Conservation (phyloP, 352 stramenopile species). For the Pythium aphanidermatum region DNA sequence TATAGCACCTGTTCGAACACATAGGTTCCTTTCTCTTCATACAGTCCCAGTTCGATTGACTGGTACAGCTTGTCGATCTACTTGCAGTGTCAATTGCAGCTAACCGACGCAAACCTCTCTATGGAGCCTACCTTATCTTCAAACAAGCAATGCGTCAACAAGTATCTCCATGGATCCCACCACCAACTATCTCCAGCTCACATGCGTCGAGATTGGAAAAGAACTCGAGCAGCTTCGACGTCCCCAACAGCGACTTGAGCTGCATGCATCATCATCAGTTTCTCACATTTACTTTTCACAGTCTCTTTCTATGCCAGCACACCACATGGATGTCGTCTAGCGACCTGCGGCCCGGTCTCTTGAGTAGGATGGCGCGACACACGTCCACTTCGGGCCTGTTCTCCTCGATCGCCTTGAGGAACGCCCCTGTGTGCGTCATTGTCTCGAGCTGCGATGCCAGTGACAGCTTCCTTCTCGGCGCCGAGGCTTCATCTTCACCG, state of each 20-base stretch:
- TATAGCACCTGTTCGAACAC: conserved; percentile 43
- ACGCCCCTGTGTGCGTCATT: conserved; percentile 21
- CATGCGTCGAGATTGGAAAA: conserved; percentile 76
- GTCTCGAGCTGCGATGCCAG: conserved; percentile 24
- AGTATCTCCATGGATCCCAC: too few relatives aligned
- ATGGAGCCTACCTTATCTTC: neutral
- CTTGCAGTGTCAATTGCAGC: neutral
- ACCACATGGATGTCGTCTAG: conserved; percentile 73
- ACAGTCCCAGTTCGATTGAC: conserved; percentile 46
- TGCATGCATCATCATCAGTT: too few relatives aligned
- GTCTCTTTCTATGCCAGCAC: too few relatives aligned
- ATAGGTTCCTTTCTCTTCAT: conserved; percentile 35
- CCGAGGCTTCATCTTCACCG: neutral
- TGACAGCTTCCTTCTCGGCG: conserved; percentile 16
- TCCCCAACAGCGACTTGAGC: conserved; percentile 69
- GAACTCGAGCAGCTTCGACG: conserved; percentile 73
- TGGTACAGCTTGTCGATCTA: conserved; percentile 75
- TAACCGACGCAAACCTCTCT: neutral
- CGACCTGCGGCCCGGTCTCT: conserved; percentile 41
- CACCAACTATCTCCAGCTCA: too few relatives aligned
- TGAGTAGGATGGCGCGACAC: conserved; percentile 51
- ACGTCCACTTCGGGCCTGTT: conserved; percentile 39
- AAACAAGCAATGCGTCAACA: neutral
- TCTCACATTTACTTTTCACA: too few relatives aligned
- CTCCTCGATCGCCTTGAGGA: conserved; percentile 23